These are phyloP conservation scores for Aspergillus sp. DNA, from an alignment of 2,329 filamentous ascomycete species.

Conservation along the genomic window DNA sequence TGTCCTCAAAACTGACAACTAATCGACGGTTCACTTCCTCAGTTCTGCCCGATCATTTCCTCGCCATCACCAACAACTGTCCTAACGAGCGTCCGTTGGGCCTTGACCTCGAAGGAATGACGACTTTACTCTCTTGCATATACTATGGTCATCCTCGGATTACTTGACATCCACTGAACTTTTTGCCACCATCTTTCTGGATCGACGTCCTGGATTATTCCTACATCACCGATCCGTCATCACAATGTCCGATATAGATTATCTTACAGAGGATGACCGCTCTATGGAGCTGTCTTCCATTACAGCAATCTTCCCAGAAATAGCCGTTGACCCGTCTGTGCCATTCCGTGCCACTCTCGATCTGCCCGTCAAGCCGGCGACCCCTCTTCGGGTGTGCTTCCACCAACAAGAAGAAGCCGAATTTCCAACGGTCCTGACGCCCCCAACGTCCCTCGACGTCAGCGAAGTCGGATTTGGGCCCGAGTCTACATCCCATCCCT, in stretches of 20 bases:
- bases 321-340: slow-evolving; percentile 46
- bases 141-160: neutral
- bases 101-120: slow-evolving; percentile 1
- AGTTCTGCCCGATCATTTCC: no score
- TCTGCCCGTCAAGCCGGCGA: slow-evolving; percentile 53
- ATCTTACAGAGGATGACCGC: slow-evolving; percentile 52
- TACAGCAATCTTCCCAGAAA: slow-evolving; percentile 62
- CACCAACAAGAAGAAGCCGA: slow-evolving; percentile 33
- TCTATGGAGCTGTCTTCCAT: slow-evolving; percentile 59
- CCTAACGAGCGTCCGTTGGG: slow-evolving; percentile 4
- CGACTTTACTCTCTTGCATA: neutral
- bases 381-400: slow-evolving; percentile 49
- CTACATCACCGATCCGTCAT: neutral
- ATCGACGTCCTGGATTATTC: slow-evolving; percentile 4
- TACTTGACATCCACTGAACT: neutral
- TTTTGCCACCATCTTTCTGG: neutral
- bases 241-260: slow-evolving; percentile 36
- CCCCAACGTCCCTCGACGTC: slow-evolving; percentile 41
- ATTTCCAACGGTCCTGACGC: slow-evolving; percentile 35
- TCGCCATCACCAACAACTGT: neutral
- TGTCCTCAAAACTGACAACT: no score
- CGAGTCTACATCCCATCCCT: slow-evolving; percentile 20
- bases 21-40: no score
- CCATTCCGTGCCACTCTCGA: slow-evolving; percentile 54
- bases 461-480: slow-evolving; percentile 16